These are phyloP conservation scores for Talaromyces sp. DNA, from an alignment of 2,329 filamentous ascomycete genomes.

Conservation along the genomic window DNA sequence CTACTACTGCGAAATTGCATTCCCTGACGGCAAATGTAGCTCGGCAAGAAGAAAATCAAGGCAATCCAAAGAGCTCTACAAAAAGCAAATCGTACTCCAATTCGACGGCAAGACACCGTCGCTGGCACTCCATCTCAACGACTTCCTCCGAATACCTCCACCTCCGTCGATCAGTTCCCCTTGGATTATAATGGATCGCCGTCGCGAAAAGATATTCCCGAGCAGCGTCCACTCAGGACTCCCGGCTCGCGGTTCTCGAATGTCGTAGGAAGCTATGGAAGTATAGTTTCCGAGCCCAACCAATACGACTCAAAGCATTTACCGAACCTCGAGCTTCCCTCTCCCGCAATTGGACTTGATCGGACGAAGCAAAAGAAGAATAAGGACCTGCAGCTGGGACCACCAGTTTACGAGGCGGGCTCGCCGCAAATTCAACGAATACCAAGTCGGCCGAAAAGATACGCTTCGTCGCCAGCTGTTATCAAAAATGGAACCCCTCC, in stretches of 20 bases:
- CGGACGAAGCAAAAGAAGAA: conserved; percentile 23
- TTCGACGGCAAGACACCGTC: conserved; percentile 48
- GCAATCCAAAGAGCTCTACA: conserved; percentile 71
- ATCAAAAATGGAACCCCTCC: not conserved
- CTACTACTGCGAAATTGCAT: conserved; percentile 16
- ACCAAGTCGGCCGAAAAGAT: conserved; percentile 11
- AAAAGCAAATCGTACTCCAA: conserved; percentile 50
- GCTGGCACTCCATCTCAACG: conserved; percentile 31
- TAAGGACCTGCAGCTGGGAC: conserved; percentile 20
- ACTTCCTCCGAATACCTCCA: conserved; percentile 22
- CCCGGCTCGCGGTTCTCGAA: conserved; percentile 38
- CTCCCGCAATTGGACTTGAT: conserved; percentile 56
- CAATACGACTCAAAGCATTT: conserved; percentile 37
- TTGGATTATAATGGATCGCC: conserved; percentile 25
- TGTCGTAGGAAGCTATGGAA: conserved; percentile 58
- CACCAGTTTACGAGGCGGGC: conserved; percentile 20
- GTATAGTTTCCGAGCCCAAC: conserved; percentile 57
- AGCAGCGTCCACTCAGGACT: conserved; percentile 37
- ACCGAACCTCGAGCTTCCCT: conserved; percentile 60
- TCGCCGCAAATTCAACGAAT: conserved; percentile 26
- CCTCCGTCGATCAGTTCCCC: conserved; percentile 23
- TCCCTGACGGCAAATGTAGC: conserved; percentile 37
- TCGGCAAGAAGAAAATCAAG: conserved; percentile 90
- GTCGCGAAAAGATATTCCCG: conserved; percentile 34
- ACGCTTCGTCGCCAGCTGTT: conserved; percentile 14